These are phyloP conservation scores for Candida glucosophila DNA, from an alignment of 1,139 yeast genomes.

Conservation along the genomic window DNA sequence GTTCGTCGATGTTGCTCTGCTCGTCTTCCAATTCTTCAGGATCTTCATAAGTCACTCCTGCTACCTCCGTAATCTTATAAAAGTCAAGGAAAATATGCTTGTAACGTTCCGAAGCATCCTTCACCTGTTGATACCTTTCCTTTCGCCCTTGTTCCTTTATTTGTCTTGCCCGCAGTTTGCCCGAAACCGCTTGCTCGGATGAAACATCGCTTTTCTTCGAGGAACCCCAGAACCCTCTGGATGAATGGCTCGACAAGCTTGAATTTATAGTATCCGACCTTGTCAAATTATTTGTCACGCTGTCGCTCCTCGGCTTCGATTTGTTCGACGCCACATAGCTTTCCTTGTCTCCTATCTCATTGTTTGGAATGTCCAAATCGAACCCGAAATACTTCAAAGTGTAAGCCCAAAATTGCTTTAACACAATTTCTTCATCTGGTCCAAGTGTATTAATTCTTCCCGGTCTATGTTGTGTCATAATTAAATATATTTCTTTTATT, in stretches of 20 bases:
- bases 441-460: conserved; percentile 30
- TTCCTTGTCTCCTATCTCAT: conserved; percentile 24
- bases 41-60: neutral
- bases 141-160: conserved; percentile 22
- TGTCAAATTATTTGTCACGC: conserved; percentile 16
- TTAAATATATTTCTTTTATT: too few species aligned
- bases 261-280: conserved; percentile 21
- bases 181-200: conserved; percentile 13
- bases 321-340: conserved; percentile 24
- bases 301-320: conserved; percentile 9
- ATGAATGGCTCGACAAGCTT: conserved; percentile 20
- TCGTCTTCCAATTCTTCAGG: conserved; percentile 5
- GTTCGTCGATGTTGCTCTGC: conserved; percentile 10
- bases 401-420: conserved; percentile 37
- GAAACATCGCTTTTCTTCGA: conserved; percentile 17
- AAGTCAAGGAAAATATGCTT: conserved; percentile 15
- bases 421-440: conserved; percentile 31
- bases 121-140: conserved; percentile 18
- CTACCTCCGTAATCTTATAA: conserved; percentile 13
- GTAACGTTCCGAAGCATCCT: conserved; percentile 15
- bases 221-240: too few species aligned
- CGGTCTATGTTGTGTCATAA: too few species aligned
- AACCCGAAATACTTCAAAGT: conserved; percentile 31
- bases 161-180: conserved; percentile 12
- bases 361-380: conserved; percentile 19